Evolutionary conservation across 345 rosid species (phyloP).

Genomic region (Ceriops decandra): DNA sequence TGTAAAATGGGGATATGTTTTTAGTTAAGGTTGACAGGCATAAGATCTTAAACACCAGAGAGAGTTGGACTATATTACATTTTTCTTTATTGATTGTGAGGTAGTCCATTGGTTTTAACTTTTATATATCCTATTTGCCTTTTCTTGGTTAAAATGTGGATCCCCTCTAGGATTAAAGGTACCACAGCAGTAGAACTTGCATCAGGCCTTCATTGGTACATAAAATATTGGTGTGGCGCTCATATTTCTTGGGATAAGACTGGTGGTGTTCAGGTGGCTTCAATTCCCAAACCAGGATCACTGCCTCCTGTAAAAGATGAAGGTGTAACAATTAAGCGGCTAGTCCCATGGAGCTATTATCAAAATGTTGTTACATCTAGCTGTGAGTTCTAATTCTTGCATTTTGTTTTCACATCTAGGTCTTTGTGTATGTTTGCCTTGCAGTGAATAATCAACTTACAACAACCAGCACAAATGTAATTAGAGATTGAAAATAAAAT

Average conservation of each 20-base stretch:
- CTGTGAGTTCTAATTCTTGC: conserved; percentile 46
- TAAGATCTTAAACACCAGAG: not conserved
- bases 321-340: conserved; percentile 67
- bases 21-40: not conserved
- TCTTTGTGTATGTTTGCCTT: not conserved
- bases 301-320: conserved; percentile 60
- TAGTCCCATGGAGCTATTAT: conserved; percentile 94
- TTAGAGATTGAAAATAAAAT: not conserved
- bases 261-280: conserved; percentile 74
- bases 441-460: no score
- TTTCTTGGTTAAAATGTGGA: not conserved
- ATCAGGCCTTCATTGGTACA: conserved; percentile 91
- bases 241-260: conserved; percentile 96
- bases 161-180: conserved; percentile 58
- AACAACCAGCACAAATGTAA: not conserved
- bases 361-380: conserved; percentile 95
- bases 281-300: conserved; percentile 69
- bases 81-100: not conserved
- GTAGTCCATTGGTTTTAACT: not conserved
- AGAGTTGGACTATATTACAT: not conserved
- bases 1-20: not conserved
- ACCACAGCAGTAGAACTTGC: conserved; percentile 81
- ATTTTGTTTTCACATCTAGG: conserved; percentile 11
- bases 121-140: not conserved
- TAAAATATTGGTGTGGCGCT: conserved; percentile 81